Evolutionary conservation across 352 stramenopile genomes (phyloP), one percentile per base, ranked within the genome.

Genomic region (Pythium brachiatum): DNA sequence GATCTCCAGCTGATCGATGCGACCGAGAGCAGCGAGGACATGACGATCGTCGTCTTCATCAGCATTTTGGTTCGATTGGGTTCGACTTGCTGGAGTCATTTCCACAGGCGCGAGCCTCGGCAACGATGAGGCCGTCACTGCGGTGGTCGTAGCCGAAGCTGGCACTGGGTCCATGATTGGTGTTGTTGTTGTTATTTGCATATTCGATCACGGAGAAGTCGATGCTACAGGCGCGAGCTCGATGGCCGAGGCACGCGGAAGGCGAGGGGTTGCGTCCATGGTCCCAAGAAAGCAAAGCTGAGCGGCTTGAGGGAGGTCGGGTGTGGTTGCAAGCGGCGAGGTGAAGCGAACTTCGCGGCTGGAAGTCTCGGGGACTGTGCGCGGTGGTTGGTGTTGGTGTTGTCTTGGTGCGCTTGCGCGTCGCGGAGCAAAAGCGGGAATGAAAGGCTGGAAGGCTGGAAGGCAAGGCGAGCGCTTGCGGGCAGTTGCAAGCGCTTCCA

Each of bases 151-250:
- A 18, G 39, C 4, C 21, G 39, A 47, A 13, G n/a, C n/a, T 26
- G 11, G 2, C 54, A 34, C 25, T 31, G 44, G 26, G 2, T 47
- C 39, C 39, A 47, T 60, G 26, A 38, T 27, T 15, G 18, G 52
- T 38, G 25, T 60, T 29, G 38, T 53, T 29, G 36, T 60, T 50
- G 38, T 60, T 60, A 38, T 52, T n/a, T n/a, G 9, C 46, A 38
- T 18, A 15, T 50, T 15, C 27, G 31, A 56, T 46, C 12, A 23
- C n/a, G 39, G 8, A 26, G 18, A 15, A 26, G 39, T 7, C 20
- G 39, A 47, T 4, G 39, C 20, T 47, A 7, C 2, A 26, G 20
- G 39, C 18, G 39, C 39, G 18, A 9, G 39, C 39, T 47, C 39
- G n/a, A 13, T 13, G n/a, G 39, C 39, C n/a, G 38, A 46, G 15